Evolutionary conservation across 139 green algal genomes (phyloP), one percentile per base, ranked within the genome.

Genomic region (Coelastrella sp.): DNA sequence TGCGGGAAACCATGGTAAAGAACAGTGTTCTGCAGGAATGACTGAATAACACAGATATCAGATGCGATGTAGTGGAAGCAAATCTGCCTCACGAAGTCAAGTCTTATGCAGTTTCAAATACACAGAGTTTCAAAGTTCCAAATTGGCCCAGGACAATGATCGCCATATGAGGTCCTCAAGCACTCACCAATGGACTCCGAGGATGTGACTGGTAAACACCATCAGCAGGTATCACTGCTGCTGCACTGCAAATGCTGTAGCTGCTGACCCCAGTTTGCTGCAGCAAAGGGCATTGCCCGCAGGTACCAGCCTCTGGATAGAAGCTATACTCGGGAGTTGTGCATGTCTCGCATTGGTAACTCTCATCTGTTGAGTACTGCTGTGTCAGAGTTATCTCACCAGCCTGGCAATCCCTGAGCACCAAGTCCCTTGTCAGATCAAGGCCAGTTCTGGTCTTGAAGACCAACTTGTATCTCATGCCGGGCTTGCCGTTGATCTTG

Each of bases 201-300:
- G 79, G 79, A 63, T 85, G 78, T 3, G 38, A 66, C 38, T 75
- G 59, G 25, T 53, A 84, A 2, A 45, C 75, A 40, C 79, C 79
- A 48, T 35, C 25, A 34, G 32, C 30, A 37, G 79, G 79, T 41
- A 85, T 41, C 27, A 76, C 43, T 27, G 62, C 79, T 23, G 43
- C 34, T 9, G 23, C 41, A 23, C 37, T 77, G 63, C 79, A 84
- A 6, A 74, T n/a, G n/a, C 25, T 62, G 23, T 35, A 35, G 27
- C 27, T n/a, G n/a, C n/a, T n/a, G n/a, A n/a, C n/a, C n/a, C n/a
- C n/a, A n/a, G n/a, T n/a, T n/a, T 43, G 21, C 15, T 41, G 2
- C 7, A 25, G 13, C 62, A 0, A 32, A 64, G 43, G 0, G 43
- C 79, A 85, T 63, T 77, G 79, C 38, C 43, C 60, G 63, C 79